phyloP scores from a whole-genome alignment of 108 stramenopile genomes.

The Cyclotella atomus region DNA sequence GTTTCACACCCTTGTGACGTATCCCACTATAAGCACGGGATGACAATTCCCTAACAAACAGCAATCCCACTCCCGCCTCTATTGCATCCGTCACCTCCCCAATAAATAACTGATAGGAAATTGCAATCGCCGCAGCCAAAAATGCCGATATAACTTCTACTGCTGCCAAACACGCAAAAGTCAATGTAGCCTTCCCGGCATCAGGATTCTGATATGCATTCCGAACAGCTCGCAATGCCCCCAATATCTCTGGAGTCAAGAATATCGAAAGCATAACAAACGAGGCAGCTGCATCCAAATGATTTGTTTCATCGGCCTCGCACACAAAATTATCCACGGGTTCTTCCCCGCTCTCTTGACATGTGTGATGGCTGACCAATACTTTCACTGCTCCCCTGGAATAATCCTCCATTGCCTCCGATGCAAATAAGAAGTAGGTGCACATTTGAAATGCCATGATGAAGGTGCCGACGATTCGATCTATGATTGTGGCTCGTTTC shows the following conservation, averaged over 20 bases:
- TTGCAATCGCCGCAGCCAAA: slow-evolving; percentile 43
- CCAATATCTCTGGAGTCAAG: slow-evolving; percentile 38
- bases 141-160: slow-evolving; percentile 46
- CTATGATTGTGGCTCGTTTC: slow-evolving; percentile 21
- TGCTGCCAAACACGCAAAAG: slow-evolving; percentile 45
- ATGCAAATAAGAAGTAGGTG: slow-evolving; percentile 51
- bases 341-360: slow-evolving; percentile 8
- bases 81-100: slow-evolving; percentile 59
- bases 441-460: slow-evolving; percentile 54
- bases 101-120: slow-evolving; percentile 42
- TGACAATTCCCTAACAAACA: slow-evolving; percentile 55
- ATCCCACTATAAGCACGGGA: slow-evolving; percentile 47
- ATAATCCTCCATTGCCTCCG: slow-evolving; percentile 54
- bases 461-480: slow-evolving; percentile 48
- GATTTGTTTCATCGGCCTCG: slow-evolving; percentile 46
- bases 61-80: slow-evolving; percentile 47
- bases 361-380: slow-evolving; percentile 24
- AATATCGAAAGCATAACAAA: slow-evolving; percentile 57
- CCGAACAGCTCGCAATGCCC: slow-evolving; percentile 37
- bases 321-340: slow-evolving; percentile 39
- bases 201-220: slow-evolving; percentile 12
- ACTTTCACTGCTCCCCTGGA: slow-evolving; percentile 37
- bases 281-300: slow-evolving; percentile 47
- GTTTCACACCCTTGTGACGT: neutral
- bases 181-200: neutral